phyloP scores from a whole-genome alignment of 1,284 basidiomycete species.

The Malassezia japonica region DNA sequence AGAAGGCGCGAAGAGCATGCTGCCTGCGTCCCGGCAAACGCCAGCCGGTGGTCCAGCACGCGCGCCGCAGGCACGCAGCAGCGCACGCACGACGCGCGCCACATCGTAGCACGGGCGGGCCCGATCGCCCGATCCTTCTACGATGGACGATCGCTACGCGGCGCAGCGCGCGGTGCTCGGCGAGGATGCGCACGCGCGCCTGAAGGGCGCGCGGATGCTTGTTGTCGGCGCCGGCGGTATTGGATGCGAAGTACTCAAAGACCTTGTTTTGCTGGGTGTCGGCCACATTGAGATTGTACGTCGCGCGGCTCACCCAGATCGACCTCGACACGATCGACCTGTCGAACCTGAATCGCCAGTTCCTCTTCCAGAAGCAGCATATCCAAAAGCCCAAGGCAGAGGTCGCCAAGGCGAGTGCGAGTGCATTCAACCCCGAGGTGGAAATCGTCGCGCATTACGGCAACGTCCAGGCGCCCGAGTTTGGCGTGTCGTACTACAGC shows the following conservation, averaged over 20 bases:
- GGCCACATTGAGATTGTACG: constrained; percentile 66
- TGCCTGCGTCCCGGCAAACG: constrained; percentile 3
- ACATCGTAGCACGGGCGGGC: neutral
- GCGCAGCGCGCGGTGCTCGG: constrained; percentile 9
- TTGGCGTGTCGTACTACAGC: constrained; percentile 80
- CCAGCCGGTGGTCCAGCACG: neutral
- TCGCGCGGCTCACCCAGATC: constrained; percentile 50
- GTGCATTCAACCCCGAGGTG: constrained; percentile 82
- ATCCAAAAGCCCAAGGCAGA: constrained; percentile 92
- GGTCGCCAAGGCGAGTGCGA: constrained; percentile 80
- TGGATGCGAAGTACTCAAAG: constrained; percentile 94
- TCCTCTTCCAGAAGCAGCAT: constrained; percentile 93
- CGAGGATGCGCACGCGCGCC: neutral
- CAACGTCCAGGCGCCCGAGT: constrained; percentile 89
- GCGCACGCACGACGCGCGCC: constrained; percentile 1
- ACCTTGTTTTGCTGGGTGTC: constrained; percentile 85
- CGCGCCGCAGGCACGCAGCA: neutral
- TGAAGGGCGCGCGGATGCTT: constrained; percentile 52
- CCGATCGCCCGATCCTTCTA: constrained; percentile 1
- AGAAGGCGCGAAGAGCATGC: neutral
- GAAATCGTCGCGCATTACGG: constrained; percentile 79
- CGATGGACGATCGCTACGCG: constrained; percentile 10
- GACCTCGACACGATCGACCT: constrained; percentile 98
- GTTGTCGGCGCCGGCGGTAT: constrained; percentile 96
- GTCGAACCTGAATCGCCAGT: constrained; percentile 94